Percentiles rank a stretch among this genome's conserved stretches.
These are phyloP conservation scores for Aspergillus saccharolyticus DNA, from an alignment of 495 filamentous ascomycete genomes.

Conservation along the genomic window DNA sequence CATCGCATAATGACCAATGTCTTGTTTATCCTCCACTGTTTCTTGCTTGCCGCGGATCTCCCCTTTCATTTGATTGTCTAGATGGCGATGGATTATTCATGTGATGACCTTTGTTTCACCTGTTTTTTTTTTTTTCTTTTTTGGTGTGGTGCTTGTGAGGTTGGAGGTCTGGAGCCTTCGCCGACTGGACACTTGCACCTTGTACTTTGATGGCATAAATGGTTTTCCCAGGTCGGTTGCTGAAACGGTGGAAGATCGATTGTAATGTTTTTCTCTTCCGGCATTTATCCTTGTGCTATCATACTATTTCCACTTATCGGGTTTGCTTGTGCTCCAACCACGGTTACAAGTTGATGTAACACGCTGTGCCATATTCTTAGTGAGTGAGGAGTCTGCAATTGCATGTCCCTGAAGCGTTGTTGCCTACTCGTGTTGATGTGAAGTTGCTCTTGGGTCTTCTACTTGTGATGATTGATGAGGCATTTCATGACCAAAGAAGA, in stretches of 20 bases:
- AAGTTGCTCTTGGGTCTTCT: not conserved
- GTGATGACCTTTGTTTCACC: constrained; percentile 15
- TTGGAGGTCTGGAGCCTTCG: not conserved
- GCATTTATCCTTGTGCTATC: not conserved
- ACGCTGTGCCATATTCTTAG: not conserved
- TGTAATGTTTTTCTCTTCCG: not conserved
- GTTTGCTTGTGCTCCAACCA: not conserved
- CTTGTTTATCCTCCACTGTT: constrained; percentile 5
- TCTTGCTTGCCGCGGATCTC: constrained; percentile 12
- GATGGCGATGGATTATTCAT: constrained; percentile 21
- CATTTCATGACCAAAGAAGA: constrained; percentile 1
- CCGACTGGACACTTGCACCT: constrained; percentile 7
- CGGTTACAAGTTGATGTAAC: not conserved
- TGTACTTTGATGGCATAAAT: constrained; percentile 10
- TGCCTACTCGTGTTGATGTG: not conserved
- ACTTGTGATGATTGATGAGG: constrained; percentile 11
- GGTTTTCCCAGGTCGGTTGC: not conserved
- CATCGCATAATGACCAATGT: constrained; percentile 19
- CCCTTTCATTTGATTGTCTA: constrained; percentile 17
- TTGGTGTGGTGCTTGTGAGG: constrained; percentile 5
- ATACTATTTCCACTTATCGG: not conserved
- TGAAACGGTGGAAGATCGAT: constrained; percentile 5
- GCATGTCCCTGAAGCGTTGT: not conserved
- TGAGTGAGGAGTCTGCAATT: not conserved
- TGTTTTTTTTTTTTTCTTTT: constrained; percentile 11